Evolutionary conservation across 352 stramenopile genomes (phyloP).

Genomic region (Pythium sukuiense): DNA sequence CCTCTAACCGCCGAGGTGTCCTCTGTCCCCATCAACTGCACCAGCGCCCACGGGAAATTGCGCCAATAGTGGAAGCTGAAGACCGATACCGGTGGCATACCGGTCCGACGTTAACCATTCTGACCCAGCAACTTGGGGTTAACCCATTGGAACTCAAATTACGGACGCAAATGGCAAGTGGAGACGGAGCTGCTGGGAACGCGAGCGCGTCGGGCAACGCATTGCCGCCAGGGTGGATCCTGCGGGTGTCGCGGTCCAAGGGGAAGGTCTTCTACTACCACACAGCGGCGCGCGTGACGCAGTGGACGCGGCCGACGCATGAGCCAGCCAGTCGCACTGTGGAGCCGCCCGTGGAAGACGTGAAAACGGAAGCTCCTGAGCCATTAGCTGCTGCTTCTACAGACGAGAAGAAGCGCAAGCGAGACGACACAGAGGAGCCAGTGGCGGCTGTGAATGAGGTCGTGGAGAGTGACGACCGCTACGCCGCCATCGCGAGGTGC

Average conservation of each 20-base stretch:
- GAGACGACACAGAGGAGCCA: neutral
- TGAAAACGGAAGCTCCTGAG: neutral
- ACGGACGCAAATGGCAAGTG: conserved; percentile 3
- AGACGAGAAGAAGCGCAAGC: conserved; percentile 30
- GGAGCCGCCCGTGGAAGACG: neutral
- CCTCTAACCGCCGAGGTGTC: neutral
- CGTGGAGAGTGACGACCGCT: conserved; percentile 4
- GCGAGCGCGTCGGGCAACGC: conserved; percentile 10
- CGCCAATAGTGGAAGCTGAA: neutral
- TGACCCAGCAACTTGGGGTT: neutral
- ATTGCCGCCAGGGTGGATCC: conserved; percentile 54
- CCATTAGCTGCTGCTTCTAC: neutral
- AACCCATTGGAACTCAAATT: neutral
- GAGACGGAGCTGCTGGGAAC: neutral
- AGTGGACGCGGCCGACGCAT: conserved; percentile 53
- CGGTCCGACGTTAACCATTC: neutral
- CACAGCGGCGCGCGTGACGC: conserved; percentile 42
- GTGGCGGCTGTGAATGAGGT: neutral
- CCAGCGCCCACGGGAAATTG: neutral
- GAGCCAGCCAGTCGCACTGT: neutral
- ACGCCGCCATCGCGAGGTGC: conserved; percentile 39
- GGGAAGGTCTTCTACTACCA: conserved; percentile 75
- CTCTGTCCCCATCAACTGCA: conserved; percentile 16
- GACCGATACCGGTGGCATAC: conserved; percentile 1
- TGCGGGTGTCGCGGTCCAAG: conserved; percentile 73